Evolutionary conservation across 1,139 yeast genomes (phyloP).

Genomic region (Kluyveromyces sp.): DNA sequence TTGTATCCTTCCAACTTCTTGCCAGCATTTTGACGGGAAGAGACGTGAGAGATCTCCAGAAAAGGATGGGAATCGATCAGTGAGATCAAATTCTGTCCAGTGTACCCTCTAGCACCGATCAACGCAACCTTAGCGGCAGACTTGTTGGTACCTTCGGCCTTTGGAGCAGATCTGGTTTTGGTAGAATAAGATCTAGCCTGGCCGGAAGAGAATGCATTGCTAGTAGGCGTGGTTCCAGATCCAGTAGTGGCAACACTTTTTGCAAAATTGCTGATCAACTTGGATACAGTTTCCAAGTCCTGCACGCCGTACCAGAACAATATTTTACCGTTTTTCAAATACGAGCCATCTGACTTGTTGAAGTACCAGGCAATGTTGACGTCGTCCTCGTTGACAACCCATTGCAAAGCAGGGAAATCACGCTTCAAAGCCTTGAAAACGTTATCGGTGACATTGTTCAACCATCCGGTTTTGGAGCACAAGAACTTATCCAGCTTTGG

Average conservation of each 20-base stretch:
- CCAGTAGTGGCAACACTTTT: constrained; percentile 18
- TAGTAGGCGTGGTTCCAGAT: constrained; percentile 13
- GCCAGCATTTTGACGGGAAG: constrained; percentile 91
- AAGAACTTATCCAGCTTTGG: constrained; percentile 84
- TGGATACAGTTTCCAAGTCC: constrained; percentile 54
- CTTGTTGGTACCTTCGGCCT: constrained; percentile 60
- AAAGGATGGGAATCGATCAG: constrained; percentile 83
- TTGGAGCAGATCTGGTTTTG: constrained; percentile 47
- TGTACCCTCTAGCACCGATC: constrained; percentile 97
- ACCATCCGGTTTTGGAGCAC: constrained; percentile 90
- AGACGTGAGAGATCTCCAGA: constrained; percentile 83
- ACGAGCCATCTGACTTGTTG: constrained; percentile 89
- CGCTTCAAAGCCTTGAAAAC: constrained; percentile 76
- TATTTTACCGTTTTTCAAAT: constrained; percentile 79
- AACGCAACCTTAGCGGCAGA: constrained; percentile 69
- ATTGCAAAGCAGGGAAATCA: constrained; percentile 67
- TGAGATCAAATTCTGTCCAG: constrained; percentile 87
- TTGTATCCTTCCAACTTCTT: constrained; percentile 80
- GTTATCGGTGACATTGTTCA: constrained; percentile 93
- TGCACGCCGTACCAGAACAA: constrained; percentile 92
- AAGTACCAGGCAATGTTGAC: constrained; percentile 90
- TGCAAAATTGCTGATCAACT: constrained; percentile 61
- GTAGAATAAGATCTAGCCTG: constrained; percentile 33
- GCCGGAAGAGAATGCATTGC: constrained; percentile 31
- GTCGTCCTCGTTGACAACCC: constrained; percentile 89